Conservation (phyloP, 164 flowering plant genomes). For the Macadamia integrifolia region DNA sequence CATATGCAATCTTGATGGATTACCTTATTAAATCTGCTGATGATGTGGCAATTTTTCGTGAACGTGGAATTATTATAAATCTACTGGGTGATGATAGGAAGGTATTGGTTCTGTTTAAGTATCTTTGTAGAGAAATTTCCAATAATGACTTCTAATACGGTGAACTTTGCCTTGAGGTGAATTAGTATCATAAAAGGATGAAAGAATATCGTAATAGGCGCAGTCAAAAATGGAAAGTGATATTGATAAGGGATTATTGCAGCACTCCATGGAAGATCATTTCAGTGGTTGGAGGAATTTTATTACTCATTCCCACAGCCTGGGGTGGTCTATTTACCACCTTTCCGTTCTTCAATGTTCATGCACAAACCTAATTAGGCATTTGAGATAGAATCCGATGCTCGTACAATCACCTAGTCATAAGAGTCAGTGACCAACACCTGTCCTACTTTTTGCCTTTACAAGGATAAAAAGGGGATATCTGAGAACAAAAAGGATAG, state of each 20-base stretch:
- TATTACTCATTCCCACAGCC: slow-evolving; percentile 16
- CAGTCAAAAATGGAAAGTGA: slow-evolving; percentile 2
- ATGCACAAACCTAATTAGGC: too few species aligned
- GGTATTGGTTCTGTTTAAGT: slow-evolving; percentile 10
- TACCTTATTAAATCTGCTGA: slow-evolving; percentile 13
- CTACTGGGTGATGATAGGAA: slow-evolving; percentile 10
- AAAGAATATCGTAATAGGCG: background rate
- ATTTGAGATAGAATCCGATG: too few species aligned
- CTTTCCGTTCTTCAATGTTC: slow-evolving; percentile 10
- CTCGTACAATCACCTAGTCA: too few species aligned
- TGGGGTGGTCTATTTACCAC: slow-evolving; percentile 15
- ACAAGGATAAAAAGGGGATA: too few species aligned
- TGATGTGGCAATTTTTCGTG: slow-evolving; percentile 16
- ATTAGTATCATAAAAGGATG: slow-evolving; percentile 4
- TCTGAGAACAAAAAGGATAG: too few species aligned
- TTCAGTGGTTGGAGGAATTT: slow-evolving; percentile 2
- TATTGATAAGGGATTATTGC: slow-evolving; percentile 3
- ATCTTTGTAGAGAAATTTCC: slow-evolving; percentile 4
- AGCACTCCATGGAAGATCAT: background rate
- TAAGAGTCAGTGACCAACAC: too few species aligned
- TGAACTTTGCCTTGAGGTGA: slow-evolving; percentile 7
- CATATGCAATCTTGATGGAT: slow-evolving; percentile 22
- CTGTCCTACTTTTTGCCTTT: too few species aligned
- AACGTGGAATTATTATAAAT: slow-evolving; percentile 9
- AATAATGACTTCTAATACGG: slow-evolving; percentile 6